Conservation (phyloP, 208 protist species). For the Lotmaria passim region DNA sequence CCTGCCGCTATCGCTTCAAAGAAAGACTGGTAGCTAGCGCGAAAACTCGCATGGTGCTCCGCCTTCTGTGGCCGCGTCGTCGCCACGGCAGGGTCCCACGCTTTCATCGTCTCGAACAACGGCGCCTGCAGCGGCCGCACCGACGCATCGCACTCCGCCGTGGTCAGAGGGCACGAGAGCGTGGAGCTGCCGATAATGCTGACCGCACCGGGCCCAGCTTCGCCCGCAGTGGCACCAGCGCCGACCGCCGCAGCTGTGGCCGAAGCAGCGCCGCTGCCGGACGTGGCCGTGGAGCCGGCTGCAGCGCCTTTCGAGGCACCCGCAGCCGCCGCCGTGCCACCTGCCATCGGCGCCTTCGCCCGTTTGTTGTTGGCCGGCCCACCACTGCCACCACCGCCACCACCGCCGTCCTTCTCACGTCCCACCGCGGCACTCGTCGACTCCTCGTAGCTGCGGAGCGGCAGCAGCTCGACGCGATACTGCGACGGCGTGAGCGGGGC, state of each 20-base stretch:
- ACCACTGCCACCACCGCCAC: background rate
- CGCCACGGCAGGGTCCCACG: conserved; percentile 4
- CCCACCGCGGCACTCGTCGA: background rate
- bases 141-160: conserved; percentile 25
- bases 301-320: background rate
- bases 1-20: conserved; percentile 21
- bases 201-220: background rate
- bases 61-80: conserved; percentile 3
- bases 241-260: background rate
- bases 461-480: conserved; percentile 48
- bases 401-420: conserved; percentile 9
- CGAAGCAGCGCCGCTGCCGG: background rate
- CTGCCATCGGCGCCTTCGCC: background rate
- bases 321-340: background rate
- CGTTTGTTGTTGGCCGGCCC: background rate
- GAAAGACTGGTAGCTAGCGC: conserved; percentile 17
- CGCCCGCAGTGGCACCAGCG: background rate
- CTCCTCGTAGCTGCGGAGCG: conserved; percentile 39
- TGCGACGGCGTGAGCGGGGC: conserved; percentile 40
- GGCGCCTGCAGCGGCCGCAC: conserved; percentile 16
- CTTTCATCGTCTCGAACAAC: conserved; percentile 16
- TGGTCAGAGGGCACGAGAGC: conserved; percentile 24
- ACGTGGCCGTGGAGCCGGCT: background rate
- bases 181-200: conserved; percentile 12
- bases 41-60: conserved; percentile 11